A percentile compares a stretch with the other conserved stretches of the same genome.
These are phyloP conservation scores for Spathaspora arborariae DNA, from an alignment of 805 yeast species.

Conservation along the genomic window DNA sequence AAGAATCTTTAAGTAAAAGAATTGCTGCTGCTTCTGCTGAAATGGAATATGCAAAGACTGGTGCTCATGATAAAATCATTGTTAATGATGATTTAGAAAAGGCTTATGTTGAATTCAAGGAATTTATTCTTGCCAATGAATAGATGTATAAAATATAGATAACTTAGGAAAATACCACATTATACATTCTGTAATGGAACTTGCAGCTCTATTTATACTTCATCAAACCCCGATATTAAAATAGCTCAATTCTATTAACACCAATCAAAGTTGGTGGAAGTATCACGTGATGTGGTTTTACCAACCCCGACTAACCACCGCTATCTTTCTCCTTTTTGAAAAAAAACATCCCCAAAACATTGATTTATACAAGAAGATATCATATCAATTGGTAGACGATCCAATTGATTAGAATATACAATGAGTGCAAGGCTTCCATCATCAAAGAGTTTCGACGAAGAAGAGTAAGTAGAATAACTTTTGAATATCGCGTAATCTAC, in stretches of 20 bases:
- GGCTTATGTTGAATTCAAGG: conserved; percentile 79
- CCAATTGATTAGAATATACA: not conserved
- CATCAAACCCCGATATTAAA: not conserved
- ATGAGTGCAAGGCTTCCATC: conserved; percentile 7
- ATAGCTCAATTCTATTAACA: not conserved
- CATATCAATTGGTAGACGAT: not conserved
- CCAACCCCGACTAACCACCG: not conserved
- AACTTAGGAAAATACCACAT: too few species aligned
- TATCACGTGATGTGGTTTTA: not conserved
- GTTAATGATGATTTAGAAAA: conserved; percentile 89
- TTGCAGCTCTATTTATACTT: too few species aligned
- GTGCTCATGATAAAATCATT: conserved; percentile 86
- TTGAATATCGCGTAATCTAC: not conserved
- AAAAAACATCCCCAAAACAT: too few species aligned
- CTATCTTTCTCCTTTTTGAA: not conserved
- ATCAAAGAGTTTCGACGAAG: conserved; percentile 7
- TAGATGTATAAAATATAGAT: not conserved
- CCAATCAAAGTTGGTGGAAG: not conserved
- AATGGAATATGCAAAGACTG: conserved; percentile 82
- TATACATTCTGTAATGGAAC: too few species aligned
- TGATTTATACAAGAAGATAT: not conserved
- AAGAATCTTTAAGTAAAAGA: conserved; percentile 80
- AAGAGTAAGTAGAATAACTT: conserved; percentile 3
- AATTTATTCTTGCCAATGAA: conserved; percentile 50
- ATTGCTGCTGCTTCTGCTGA: conserved; percentile 84